Conservation (phyloP, 2,329 filamentous ascomycete species). For the Beauveria varroae region DNA sequence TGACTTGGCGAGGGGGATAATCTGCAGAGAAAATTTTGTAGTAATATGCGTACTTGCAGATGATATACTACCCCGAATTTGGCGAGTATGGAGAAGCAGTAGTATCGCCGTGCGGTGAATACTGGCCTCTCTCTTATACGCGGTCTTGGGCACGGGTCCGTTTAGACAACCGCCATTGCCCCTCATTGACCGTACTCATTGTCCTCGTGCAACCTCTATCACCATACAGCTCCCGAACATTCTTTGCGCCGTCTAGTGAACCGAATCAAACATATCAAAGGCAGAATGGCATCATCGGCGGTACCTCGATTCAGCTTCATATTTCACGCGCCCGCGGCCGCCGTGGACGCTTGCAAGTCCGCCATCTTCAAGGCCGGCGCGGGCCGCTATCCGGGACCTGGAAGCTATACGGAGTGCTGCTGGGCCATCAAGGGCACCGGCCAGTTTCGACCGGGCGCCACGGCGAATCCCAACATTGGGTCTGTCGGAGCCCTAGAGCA, state of each 20-base stretch:
- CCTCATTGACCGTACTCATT: background rate
- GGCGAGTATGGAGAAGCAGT: no score
- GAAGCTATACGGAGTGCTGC: slow-evolving; percentile 49
- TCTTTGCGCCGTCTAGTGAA: background rate
- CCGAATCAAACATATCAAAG: background rate
- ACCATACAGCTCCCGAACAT: no score
- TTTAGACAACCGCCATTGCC: background rate
- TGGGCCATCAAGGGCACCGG: slow-evolving; percentile 48
- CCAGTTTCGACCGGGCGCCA: slow-evolving; percentile 56
- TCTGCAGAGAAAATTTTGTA: no score
- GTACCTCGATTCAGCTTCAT: slow-evolving; percentile 31
- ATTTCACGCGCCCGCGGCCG: slow-evolving; percentile 41
- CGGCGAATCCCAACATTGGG: slow-evolving; percentile 58
- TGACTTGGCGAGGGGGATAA: no score
- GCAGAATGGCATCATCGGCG: background rate
- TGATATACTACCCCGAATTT: no score
- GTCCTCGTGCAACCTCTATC: background rate
- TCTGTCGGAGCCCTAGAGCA: slow-evolving; percentile 48
- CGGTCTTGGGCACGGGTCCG: background rate
- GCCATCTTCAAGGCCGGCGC: slow-evolving; percentile 53
- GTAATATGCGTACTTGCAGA: background rate
- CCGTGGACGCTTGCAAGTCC: slow-evolving; percentile 42
- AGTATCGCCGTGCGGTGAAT: no score
- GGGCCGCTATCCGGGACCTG: slow-evolving; percentile 40
- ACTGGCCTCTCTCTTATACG: no score